phyloP scores from a whole-genome alignment of 2,329 filamentous ascomycete species.

The Fusarium heterosporum region DNA sequence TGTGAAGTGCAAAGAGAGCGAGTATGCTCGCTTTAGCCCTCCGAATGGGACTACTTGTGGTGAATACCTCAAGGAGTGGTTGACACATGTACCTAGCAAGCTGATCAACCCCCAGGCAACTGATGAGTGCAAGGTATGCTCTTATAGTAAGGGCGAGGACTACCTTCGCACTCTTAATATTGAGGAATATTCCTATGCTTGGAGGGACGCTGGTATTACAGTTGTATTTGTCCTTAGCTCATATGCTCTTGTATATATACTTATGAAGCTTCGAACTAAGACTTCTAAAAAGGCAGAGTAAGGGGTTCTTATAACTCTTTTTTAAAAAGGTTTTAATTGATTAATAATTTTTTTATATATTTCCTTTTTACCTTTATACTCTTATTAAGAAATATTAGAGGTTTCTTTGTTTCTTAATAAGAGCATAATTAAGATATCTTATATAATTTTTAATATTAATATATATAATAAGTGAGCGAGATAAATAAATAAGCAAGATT shows the following conservation, averaged over 20 bases:
- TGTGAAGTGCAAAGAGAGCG: conserved; percentile 59
- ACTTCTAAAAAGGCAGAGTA: conserved; percentile 59
- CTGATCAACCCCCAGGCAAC: conserved; percentile 71
- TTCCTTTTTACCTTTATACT: too few relatives aligned
- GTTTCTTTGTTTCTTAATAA: too few relatives aligned
- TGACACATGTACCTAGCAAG: conserved; percentile 58
- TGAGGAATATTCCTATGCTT: conserved; percentile 70
- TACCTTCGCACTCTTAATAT: conserved; percentile 71
- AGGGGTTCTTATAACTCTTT: too few relatives aligned
- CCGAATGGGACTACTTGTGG: conserved; percentile 65
- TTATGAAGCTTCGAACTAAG: conserved; percentile 64
- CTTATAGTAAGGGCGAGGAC: conserved; percentile 68
- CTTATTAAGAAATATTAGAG: too few relatives aligned
- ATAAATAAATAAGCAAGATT: too few relatives aligned
- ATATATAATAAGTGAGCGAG: too few relatives aligned
- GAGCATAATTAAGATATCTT: too few relatives aligned
- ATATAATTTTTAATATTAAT: too few relatives aligned
- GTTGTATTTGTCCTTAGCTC: conserved; percentile 66
- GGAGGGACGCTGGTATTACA: conserved; percentile 73
- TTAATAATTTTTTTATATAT: too few relatives aligned
- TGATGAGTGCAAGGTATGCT: conserved; percentile 68
- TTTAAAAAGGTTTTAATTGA: too few relatives aligned
- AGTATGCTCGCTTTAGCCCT: conserved; percentile 65
- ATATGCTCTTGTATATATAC: conserved; percentile 60
- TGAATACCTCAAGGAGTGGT: conserved; percentile 66